phyloP scores from a whole-genome alignment of 2,329 filamentous ascomycete species.

The Dryadomyces quercus-mongolicae region DNA sequence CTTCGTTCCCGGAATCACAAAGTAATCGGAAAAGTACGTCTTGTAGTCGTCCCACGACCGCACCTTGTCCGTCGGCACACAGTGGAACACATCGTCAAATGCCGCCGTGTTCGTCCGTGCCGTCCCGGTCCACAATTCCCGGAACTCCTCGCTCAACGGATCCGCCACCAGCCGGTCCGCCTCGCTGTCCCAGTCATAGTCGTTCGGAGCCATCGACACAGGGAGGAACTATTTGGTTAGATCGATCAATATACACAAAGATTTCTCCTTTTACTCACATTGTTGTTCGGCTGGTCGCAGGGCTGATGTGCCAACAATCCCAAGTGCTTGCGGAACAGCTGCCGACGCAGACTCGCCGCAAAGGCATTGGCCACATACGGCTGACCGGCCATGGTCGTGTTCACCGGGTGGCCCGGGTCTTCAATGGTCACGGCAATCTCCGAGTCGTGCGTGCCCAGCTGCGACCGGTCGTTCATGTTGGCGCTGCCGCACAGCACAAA shows the following conservation, averaged over 20 bases:
- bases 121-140: conserved; percentile 58
- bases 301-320: conserved; percentile 65
- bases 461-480: conserved; percentile 51
- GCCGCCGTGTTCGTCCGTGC: conserved; percentile 69
- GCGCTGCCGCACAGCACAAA: conserved; percentile 67
- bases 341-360: conserved; percentile 65
- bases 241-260: background rate
- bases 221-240: conserved; percentile 45
- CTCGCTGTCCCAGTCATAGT: conserved; percentile 58
- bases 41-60: conserved; percentile 64
- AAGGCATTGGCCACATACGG: conserved; percentile 60
- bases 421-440: conserved; percentile 83
- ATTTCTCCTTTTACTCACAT: no score
- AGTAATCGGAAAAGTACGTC: conserved; percentile 55
- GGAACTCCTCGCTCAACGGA: conserved; percentile 57
- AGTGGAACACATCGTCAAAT: conserved; percentile 74
- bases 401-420: conserved; percentile 53
- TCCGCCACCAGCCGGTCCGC: conserved; percentile 61
- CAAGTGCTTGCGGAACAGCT: conserved; percentile 83
- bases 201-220: conserved; percentile 53
- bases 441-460: conserved; percentile 75
- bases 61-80: conserved; percentile 56
- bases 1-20: conserved; percentile 40
- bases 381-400: conserved; percentile 61
- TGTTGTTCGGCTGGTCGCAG: conserved; percentile 54